Evolutionary conservation across 2,329 filamentous ascomycete genomes (phyloP), one percentile per base, ranked within the genome.

Genomic region (Tolypocladium capitatum): DNA sequence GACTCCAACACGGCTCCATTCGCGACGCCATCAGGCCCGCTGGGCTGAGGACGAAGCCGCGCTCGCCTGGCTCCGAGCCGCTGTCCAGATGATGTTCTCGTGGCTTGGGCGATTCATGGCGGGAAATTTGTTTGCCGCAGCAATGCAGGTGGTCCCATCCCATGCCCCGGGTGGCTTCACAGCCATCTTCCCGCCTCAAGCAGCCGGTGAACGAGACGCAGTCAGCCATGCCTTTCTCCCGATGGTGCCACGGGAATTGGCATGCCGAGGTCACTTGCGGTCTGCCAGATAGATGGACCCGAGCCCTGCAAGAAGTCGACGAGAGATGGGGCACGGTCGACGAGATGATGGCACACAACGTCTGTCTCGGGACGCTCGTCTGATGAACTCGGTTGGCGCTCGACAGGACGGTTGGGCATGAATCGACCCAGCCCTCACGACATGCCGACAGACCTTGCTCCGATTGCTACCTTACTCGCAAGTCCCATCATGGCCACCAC

Each of bases 1-100:
- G 24, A 24, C 24, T 24, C 5, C 24, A 43, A 3, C n/a, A 21
- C 18, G 18, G 21, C 21, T 18, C 43, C 43, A 33, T 21, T 24
- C 18, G 43, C 30, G 43, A 18, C 45, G 30, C 35, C 30, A 43
- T 27, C 34, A 27, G 46, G 33, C 33, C 32, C 33, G 44, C 48
- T 46, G 40, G 48, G 46, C 50, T 51, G 50, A 49, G 45, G 45
- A 45, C 42, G 50, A 48, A 49, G 49, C 50, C 48, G 48, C 45
- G 40, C 21, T 48, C 48, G 48, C 49, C 46, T 43, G 35, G 47
- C 41, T 42, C 52, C 47, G 52, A 48, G 45, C 51, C 45, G 45
- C 46, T 50, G 43, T 35, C 47, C 46, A 45, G 47, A 46, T 35
- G n/a, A n/a, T n/a, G n/a, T n/a, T n/a, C 21, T 41, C 21, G 11